phyloP scores from a whole-genome alignment of 2,329 filamentous ascomycete genomes.

The Penicillium frequentans region DNA sequence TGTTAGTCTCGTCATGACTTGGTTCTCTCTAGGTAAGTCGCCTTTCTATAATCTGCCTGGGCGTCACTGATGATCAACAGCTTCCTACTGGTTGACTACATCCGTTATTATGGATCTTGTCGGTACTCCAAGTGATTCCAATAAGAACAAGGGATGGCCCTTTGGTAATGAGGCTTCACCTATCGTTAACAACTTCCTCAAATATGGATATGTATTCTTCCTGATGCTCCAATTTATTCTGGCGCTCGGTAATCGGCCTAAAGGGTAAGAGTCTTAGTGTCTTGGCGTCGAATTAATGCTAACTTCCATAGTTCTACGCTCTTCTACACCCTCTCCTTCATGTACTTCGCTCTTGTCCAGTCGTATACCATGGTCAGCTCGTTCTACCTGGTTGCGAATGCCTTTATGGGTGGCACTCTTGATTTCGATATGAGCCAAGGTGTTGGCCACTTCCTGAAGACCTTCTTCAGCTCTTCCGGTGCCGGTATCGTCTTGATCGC shows the following conservation, averaged over 20 bases:
- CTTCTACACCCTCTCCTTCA: constrained; percentile 85
- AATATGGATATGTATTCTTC: constrained; percentile 89
- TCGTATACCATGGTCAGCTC: constrained; percentile 83
- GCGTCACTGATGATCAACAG: constrained; percentile 6
- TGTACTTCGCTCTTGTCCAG: constrained; percentile 83
- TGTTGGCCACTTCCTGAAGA: constrained; percentile 64
- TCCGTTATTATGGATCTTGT: constrained; percentile 28
- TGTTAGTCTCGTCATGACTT: constrained; percentile 80
- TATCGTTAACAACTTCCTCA: constrained; percentile 82
- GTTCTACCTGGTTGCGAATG: constrained; percentile 78
- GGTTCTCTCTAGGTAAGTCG: constrained; percentile 68
- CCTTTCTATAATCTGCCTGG: no score
- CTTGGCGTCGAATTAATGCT: background rate
- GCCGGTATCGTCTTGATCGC: constrained; percentile 91
- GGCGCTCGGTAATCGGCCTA: constrained; percentile 90
- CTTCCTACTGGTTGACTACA: constrained; percentile 27
- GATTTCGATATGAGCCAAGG: constrained; percentile 66
- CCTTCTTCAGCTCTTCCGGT: constrained; percentile 74
- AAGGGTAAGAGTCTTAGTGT: constrained; percentile 59
- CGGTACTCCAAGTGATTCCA: constrained; percentile 20
- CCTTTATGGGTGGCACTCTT: constrained; percentile 61
- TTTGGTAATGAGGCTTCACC: constrained; percentile 52
- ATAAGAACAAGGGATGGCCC: constrained; percentile 25
- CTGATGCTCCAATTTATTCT: constrained; percentile 92
- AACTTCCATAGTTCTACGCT: constrained; percentile 58